Conservation (phyloP, 179 eudicot species). For the Beta lomatogona region DNA sequence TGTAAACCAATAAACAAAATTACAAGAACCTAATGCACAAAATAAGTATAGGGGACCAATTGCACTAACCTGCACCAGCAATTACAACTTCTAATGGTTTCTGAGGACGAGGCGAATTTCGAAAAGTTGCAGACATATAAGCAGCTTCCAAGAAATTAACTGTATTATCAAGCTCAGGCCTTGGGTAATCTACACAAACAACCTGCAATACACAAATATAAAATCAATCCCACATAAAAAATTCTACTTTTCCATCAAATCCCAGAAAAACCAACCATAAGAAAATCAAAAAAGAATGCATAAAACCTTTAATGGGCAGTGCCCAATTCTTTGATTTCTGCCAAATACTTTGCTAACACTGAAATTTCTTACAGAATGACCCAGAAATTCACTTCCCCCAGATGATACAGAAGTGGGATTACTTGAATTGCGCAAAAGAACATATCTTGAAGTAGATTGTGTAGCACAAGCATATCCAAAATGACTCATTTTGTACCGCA, state of each 20-base stretch:
- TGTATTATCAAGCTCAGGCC: constrained; percentile 94
- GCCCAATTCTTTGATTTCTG: constrained; percentile 39
- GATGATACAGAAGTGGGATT: constrained; percentile 42
- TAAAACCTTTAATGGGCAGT: constrained; percentile 60
- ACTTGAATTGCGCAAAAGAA: constrained; percentile 26
- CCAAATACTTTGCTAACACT: constrained; percentile 26
- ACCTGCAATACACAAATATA: constrained; percentile 51
- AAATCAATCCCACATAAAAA: background rate
- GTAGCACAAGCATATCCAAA: constrained; percentile 39
- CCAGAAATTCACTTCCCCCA: constrained; percentile 50
- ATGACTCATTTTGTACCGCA: constrained; percentile 30
- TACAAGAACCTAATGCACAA: constrained; percentile 2
- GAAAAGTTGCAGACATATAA: constrained; percentile 74
- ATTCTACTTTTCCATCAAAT: background rate
- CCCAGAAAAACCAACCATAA: background rate
- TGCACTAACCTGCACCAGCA: constrained; percentile 86
- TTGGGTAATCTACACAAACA: constrained; percentile 90
- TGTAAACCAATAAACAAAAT: background rate
- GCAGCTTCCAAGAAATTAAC: constrained; percentile 86
- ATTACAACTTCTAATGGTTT: constrained; percentile 81
- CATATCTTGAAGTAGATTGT: constrained; percentile 37
- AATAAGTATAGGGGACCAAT: background rate
- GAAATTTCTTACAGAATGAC: constrained; percentile 38
- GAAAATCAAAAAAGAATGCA: constrained; percentile 7
- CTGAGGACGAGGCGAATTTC: constrained; percentile 65